A percentile compares a stretch with the other conserved stretches of the same genome.
These are phyloP conservation scores for Penicillium pancosmium DNA, from an alignment of 495 filamentous ascomycete genomes.

Conservation along the genomic window DNA sequence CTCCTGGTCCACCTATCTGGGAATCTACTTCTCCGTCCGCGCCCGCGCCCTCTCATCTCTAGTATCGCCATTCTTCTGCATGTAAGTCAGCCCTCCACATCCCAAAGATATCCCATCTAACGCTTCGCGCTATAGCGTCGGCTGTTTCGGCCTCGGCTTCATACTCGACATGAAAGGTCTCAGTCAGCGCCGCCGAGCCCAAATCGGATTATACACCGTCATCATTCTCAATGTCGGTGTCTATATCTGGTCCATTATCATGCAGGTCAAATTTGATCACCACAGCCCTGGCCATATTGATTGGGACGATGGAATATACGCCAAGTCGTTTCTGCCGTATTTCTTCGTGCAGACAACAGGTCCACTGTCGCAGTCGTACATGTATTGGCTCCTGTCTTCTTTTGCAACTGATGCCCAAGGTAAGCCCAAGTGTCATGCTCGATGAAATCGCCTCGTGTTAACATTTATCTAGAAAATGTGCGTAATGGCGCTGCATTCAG, in stretches of 20 bases:
- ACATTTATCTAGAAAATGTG: constrained; percentile 26
- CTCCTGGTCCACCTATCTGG: constrained; percentile 32
- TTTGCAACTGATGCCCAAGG: constrained; percentile 36
- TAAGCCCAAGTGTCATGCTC: constrained; percentile 8
- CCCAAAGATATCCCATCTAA: not conserved
- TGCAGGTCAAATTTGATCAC: constrained; percentile 29
- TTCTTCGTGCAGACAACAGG: constrained; percentile 38
- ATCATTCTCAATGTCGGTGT: constrained; percentile 33
- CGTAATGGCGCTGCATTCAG: constrained; percentile 35
- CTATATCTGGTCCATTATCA: constrained; percentile 37
- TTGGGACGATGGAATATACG: constrained; percentile 29
- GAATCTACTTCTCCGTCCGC: constrained; percentile 34
- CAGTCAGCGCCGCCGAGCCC: constrained; percentile 33
- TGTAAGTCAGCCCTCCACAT: constrained; percentile 15
- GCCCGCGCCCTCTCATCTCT: constrained; percentile 35
- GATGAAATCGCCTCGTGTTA: not conserved
- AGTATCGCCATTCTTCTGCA: constrained; percentile 37
- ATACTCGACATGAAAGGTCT: constrained; percentile 35
- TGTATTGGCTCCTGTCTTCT: constrained; percentile 37
- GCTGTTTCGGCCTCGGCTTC: constrained; percentile 36
- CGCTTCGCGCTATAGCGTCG: constrained; percentile 17
- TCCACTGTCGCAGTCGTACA: constrained; percentile 34
- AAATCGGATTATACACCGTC: constrained; percentile 32
- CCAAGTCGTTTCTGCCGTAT: constrained; percentile 32
- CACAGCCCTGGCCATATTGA: constrained; percentile 31